phyloP scores from a whole-genome alignment of 768 basidiomycete species.

The Phylloporus sp. region DNA sequence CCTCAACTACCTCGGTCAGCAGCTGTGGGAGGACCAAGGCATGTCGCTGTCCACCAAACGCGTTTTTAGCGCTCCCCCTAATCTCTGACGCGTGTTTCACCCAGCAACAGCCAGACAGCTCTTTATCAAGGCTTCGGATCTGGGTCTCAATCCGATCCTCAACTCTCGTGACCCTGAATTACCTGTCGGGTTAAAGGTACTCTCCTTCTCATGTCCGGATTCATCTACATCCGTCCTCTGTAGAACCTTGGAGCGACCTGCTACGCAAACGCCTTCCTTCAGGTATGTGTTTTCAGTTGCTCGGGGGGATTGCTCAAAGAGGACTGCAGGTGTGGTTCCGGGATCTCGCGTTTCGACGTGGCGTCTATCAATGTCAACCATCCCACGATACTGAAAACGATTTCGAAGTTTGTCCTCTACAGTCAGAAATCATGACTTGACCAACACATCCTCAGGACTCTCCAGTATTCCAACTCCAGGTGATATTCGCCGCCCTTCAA shows the following conservation, averaged over 20 bases:
- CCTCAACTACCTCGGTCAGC: slow-evolving; percentile 82
- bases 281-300: slow-evolving; percentile 44
- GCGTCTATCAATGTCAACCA: slow-evolving; percentile 74
- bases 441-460: slow-evolving; percentile 48
- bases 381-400: slow-evolving; percentile 42
- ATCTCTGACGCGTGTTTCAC: slow-evolving; percentile 12
- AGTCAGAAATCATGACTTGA: not conserved
- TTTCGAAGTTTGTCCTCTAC: slow-evolving; percentile 37
- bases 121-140: slow-evolving; percentile 47
- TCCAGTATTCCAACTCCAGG: slow-evolving; percentile 73
- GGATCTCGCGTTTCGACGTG: slow-evolving; percentile 72
- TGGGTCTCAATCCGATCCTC: slow-evolving; percentile 53
- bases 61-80: slow-evolving; percentile 2
- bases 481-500: slow-evolving; percentile 83
- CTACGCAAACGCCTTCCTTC: slow-evolving; percentile 93
- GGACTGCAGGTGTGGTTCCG: slow-evolving; percentile 81
- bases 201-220: not conserved
- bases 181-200: slow-evolving; percentile 77
- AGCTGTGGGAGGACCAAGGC: slow-evolving; percentile 76
- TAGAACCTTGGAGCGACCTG: slow-evolving; percentile 97
- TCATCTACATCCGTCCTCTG: not conserved
- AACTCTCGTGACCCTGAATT: slow-evolving; percentile 45
- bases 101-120: slow-evolving; percentile 46
- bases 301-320: slow-evolving; percentile 1
- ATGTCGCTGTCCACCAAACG: slow-evolving; percentile 11